Evolutionary conservation across 352 stramenopile genomes (phyloP), one percentile per base, ranked within the genome.

Genomic region (Elongisporangium undulatum): DNA sequence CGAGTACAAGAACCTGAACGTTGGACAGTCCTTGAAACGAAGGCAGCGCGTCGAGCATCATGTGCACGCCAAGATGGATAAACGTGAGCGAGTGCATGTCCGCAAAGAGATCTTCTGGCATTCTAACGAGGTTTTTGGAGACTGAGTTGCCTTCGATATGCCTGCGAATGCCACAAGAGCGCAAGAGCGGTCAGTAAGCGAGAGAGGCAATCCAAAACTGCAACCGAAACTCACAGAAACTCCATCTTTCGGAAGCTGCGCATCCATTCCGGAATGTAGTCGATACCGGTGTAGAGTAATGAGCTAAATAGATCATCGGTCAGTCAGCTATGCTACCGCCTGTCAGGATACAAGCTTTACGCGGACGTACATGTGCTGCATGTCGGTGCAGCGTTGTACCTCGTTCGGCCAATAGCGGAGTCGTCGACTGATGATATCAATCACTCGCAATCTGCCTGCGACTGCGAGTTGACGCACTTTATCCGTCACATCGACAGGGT

Each of bases 381-480:
- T 50, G 3, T 58, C 48, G 7, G 12, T 62, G 6, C 65, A 71
- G 2, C 23, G 23, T n/a, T 59, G 54, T 26, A 74, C 57, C 26
- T 71, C 59, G n/a, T 74, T 54, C 0, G 60, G 60, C 64, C 57
- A 71, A 1, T 41, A 12, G 2, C 39, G 19, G 3, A 73, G 50
- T 5, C 55, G 26, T 3, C 61, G 61, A 38, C 71, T 78, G n/a
- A 63, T 71, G 51, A 75, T 54, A 38, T 78, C 55, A 0, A 78
- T 24, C 1, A 61, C 61, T 23, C 56, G 26, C 5, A 72, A 38
- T 41, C 61, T 29, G 0, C 70, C 72, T 0, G 65, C 63, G 16
- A 62, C 21, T 10, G 64, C 64, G 1, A 82, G 34, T 3, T 61
- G 22, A 2, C 8, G n/a, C 2, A 76, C 19, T 20, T 53, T 21